A percentile compares a stretch with the other conserved stretches of the same genome.
Evolutionary conservation across 2,329 filamentous ascomycete genomes (phyloP).

Genomic region (Xylaria sp.): DNA sequence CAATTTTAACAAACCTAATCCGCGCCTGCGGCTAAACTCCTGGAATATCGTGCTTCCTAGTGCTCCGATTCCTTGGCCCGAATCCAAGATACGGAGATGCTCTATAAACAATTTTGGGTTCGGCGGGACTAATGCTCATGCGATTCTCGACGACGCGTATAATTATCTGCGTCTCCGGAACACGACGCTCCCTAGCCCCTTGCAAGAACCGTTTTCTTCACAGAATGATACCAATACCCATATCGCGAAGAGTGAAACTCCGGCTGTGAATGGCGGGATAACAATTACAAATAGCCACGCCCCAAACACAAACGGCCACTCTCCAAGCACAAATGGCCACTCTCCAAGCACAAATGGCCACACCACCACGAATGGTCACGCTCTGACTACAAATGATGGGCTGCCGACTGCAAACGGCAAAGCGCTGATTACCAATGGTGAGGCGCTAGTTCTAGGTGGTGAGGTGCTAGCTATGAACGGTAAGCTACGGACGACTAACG

Average conservation of each 20-base stretch:
- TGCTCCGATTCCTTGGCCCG: constrained; percentile 12
- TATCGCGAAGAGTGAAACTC: constrained; percentile 26
- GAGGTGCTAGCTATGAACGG: no score
- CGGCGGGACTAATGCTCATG: constrained; percentile 21
- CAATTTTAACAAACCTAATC: constrained; percentile 45
- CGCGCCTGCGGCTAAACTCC: constrained; percentile 41
- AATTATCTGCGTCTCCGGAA: constrained; percentile 23
- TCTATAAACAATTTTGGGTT: constrained; percentile 26
- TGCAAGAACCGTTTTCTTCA: constrained; percentile 14
- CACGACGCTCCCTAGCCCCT: not conserved
- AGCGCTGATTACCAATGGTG: no score
- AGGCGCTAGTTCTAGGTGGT: no score
- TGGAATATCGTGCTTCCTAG: constrained; percentile 41
- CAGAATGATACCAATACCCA: not conserved
- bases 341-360: no score
- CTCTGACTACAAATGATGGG: no score
- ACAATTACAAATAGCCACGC: no score
- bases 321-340: no score
- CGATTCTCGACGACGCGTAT: constrained; percentile 25
- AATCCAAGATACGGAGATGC: constrained; percentile 3
- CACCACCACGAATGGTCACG: no score
- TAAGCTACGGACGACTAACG: no score
- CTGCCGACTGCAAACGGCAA: no score
- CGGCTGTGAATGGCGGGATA: constrained; percentile 10
- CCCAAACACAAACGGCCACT: no score